Conservation (phyloP, 2,329 filamentous ascomycete genomes). For the Alternaria angustiovoidea region DNA sequence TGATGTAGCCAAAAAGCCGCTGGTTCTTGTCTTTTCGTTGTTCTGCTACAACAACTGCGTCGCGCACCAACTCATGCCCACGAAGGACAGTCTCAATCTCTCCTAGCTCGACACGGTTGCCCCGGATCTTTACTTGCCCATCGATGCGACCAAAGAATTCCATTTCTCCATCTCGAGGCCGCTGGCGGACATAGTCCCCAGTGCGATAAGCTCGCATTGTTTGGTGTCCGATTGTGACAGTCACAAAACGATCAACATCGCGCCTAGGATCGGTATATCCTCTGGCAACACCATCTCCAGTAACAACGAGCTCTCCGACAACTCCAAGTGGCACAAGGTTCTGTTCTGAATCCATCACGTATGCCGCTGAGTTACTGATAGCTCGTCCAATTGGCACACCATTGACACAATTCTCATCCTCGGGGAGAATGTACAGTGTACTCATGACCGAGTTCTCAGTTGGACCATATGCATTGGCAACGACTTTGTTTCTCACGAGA, state of each 20-base stretch:
- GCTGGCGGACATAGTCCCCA: slow-evolving; percentile 29
- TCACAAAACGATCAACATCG: slow-evolving; percentile 17
- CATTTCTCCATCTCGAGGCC: slow-evolving; percentile 23
- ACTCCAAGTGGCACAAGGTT: slow-evolving; percentile 23
- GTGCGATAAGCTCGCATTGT: slow-evolving; percentile 40
- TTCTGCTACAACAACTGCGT: neutral
- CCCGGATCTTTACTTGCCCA: slow-evolving; percentile 34
- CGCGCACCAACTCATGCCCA: neutral
- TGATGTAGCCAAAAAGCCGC: too few species aligned
- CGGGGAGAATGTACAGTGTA: slow-evolving; percentile 55
- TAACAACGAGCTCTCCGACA: slow-evolving; percentile 34
- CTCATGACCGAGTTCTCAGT: slow-evolving; percentile 19
- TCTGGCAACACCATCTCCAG: slow-evolving; percentile 20
- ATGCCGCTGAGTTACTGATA: slow-evolving; percentile 3
- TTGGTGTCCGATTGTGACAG: neutral
- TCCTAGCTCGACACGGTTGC: slow-evolving; percentile 34
- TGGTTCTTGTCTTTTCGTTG: too few species aligned
- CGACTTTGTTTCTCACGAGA: neutral
- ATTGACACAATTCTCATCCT: slow-evolving; percentile 9
- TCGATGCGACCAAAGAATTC: slow-evolving; percentile 29
- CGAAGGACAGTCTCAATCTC: slow-evolving; percentile 28
- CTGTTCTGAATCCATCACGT: slow-evolving; percentile 3
- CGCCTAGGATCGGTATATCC: slow-evolving; percentile 28
- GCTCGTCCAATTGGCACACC: slow-evolving; percentile 52
- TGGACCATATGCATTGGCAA: slow-evolving; percentile 29